phyloP scores from a whole-genome alignment of 257 asterid genomes.

The Solanum okadae region DNA sequence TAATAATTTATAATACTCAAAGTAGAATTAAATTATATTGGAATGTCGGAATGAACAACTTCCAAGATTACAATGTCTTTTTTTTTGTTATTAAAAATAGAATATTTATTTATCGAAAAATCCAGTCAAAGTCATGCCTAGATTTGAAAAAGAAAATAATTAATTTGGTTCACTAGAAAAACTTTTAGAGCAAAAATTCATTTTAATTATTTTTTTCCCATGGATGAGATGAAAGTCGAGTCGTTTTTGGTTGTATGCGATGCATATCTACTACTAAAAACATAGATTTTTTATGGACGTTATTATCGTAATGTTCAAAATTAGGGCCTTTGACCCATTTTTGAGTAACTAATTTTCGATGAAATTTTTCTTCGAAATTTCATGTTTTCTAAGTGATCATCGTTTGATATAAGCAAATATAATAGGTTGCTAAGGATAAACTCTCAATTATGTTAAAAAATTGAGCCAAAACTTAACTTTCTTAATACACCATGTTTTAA shows the following conservation, averaged over 20 bases:
- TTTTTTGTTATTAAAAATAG: not conserved
- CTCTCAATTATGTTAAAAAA: not conserved
- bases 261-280: not conserved
- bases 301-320: not conserved
- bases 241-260: not conserved
- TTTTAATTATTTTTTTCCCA: not conserved
- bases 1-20: not conserved
- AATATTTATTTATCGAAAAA: not conserved
- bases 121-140: not conserved
- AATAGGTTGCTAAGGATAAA: not conserved
- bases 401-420: not conserved
- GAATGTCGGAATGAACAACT: not conserved
- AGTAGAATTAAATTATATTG: not conserved
- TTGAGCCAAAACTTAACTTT: not conserved
- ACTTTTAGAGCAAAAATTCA: not conserved
- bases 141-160: not conserved
- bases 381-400: not conserved
- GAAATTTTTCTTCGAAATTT: not conserved
- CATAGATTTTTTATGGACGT: not conserved
- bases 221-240: not conserved
- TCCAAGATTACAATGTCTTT: not conserved
- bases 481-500: not conserved
- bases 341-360: not conserved
- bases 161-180: not conserved
- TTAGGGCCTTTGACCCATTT: not conserved